Base-by-base conservation (phyloP, 768 basidiomycete species). In the Tulasnella sp. region DNA sequence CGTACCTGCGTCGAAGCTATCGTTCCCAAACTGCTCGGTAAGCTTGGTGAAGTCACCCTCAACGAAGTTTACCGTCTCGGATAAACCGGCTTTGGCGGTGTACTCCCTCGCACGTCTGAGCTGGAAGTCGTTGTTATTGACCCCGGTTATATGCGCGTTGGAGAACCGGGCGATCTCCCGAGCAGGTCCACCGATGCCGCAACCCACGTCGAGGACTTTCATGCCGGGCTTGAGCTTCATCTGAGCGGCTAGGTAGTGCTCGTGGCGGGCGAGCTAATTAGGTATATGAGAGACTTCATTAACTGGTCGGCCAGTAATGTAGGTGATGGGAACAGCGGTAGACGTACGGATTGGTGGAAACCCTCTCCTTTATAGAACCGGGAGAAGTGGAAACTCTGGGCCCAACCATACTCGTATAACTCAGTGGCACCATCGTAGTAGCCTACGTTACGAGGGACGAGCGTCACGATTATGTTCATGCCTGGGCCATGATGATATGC, bases 11-110 rank as follows among this genome's bases (percentile, higher is more conserved):
- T 99, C 96, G 67, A 98, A 97, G 54, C 80, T 83, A 68, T 85
- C 84, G 71, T 89, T 86, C 34, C 94, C 95, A 71, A 99, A 98
- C 68, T 86, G 83, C 70, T 96, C 90, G 1, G 73, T 72, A 45
- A 99, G 77, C 71, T 91, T 89, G 93, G 96, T 97, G 68, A 99
- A 99, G 71, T 99, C 95, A 23, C 92, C 95, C 73, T 88, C 87
- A 58, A 83, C 85, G 69, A 87, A 98, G 42, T 79, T 77, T 42
- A 98, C 79, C 71, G 87, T 84, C 60, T 82, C 75, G 63, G 84
- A 78, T 45, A 97, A 76, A 1, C 86, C 88, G 23, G 83, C 85
- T 60, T 77, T 76, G 68, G 79, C 75, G 56, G 95, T 89, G 72
- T 96, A 92, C 70, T 78, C 80, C 60, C 80, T 78, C 15, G 94